Base-by-base conservation (phyloP, 768 basidiomycete genomes). In the Mycena amicta region DNA sequence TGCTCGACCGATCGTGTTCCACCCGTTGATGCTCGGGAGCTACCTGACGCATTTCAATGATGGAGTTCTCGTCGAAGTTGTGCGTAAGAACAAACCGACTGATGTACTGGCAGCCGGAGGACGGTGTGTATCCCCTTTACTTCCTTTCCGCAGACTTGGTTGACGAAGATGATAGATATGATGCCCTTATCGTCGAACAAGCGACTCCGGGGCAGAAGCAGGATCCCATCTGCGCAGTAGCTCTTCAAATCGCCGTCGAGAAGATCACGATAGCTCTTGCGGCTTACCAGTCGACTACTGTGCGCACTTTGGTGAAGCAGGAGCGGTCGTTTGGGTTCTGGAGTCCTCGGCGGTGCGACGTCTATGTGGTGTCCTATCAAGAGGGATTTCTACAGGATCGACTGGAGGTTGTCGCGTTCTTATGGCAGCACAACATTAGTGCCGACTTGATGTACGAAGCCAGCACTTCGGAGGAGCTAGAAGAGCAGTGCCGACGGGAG, bases 271-370 rank as follows among this genome's bases (percentile, higher is more conserved):
- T 80, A 1, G 80, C 84, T 12, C 76, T 93, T 1, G 90, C 89
- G 0, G 76, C 84, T 1, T 89, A 83, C 67, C 91, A 93, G 67
- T 83, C 80, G 39, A 81, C 82, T 8, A 86, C 87, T 1, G 81
- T 91, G 33, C 86, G 85, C 68, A 80, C 81, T 2, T 77, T 92
- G 4, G 76, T 92, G 52, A 92, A 89, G 69, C 90, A 92, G 66
- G 84, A 87, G 59, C 83, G 85, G 12, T 92, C 93, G 0, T 94
- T 92, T 60, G 92, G 93, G 0, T 90, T 85, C 67, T 94, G 90
- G 91, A 90, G 90, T 70, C 92, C 92, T n/a, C 81, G 92, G 16
- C 79, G 91, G 37, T 93, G 93, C 63, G 92, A 94, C 62, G 92
- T 94, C 12, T 94, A 93, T 61, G 80, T 94, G 13, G 84, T 92